Conservation (phyloP, 2,329 filamentous ascomycete species). For the Fusarium sarcochroum region DNA sequence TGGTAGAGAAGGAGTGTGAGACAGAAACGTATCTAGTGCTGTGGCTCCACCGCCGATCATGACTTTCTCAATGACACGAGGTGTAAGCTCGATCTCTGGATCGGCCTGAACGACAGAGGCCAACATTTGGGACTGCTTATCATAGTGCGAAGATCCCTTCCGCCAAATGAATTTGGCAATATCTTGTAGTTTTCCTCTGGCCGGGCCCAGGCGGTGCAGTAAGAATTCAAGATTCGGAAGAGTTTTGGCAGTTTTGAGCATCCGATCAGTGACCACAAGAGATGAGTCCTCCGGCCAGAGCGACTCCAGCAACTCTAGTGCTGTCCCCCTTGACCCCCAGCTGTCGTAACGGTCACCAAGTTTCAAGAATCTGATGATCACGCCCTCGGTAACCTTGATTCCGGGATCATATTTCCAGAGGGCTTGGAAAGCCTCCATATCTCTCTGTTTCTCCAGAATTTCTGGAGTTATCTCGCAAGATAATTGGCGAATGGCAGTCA, state of each 20-base stretch:
- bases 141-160: not conserved
- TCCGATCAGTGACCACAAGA: not conserved
- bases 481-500: not conserved
- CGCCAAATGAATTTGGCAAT: not conserved
- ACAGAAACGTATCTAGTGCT: not conserved
- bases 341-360: too few relatives aligned
- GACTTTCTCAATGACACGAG: not conserved
- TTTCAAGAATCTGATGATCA: not conserved
- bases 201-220: not conserved
- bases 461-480: not conserved
- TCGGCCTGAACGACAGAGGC: not conserved
- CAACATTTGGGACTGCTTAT: not conserved
- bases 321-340: not conserved
- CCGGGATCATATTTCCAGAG: not conserved
- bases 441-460: not conserved
- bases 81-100: not conserved
- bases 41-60: not conserved
- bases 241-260: not conserved
- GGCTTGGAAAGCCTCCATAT: not conserved
- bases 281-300: not conserved
- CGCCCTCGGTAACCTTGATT: not conserved
- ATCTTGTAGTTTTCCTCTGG: not conserved
- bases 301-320: not conserved
- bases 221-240: not conserved
- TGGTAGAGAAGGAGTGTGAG: not conserved